Base-by-base conservation (phyloP, 345 rosid genomes). In the Bruguiera gymnorhiza region DNA sequence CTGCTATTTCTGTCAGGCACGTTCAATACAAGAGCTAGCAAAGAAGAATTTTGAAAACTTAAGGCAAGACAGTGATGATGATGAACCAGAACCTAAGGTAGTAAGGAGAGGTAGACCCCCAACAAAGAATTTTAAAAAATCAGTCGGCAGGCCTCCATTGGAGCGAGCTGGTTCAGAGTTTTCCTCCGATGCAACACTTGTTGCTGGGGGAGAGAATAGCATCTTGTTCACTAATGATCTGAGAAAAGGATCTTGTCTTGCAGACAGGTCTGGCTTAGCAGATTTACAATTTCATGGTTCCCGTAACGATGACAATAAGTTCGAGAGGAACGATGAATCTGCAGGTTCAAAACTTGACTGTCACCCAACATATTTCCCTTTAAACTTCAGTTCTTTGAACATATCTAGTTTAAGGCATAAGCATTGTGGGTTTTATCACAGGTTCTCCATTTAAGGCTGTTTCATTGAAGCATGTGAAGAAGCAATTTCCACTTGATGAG, bases 291-390 rank as follows among this genome's bases (percentile, higher is more conserved):
- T 75, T 76, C 59, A 74, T 67, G 68, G 83, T 74, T 70, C 81
- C 75, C 71, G 77, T 64, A 76, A 65, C 55, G 86, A 82, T 29
- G 68, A 79, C 60, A 83, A 70, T 70, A 88, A 66, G 81, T 68
- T 70, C 60, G 85, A 84, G 54, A 74, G 48, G 65, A 66, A 66
- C 62, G 67, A 51, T 1, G 79, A 76, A 70, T 24, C 52, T 24
- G 48, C 75, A 60, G 75, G 79, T 76, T 52, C 32, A 66, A 19
- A 70, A 70, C 56, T 60, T 32, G 21, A 34, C 6, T 31, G 29
- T 2, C 11, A 16, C 20, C 1, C 26, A n/a, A 21, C 19, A 4
- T 15, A 6, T 15, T 18, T n/a, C 19, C 10, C 5, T 7, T 23
- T 27, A 20, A 5, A 56, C 60, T 21, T 21, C 29, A 21, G 60